These are phyloP conservation scores for Helicostylum pulchrum DNA, from an alignment of 192 early-diverging fungal genomes.

Conservation along the genomic window DNA sequence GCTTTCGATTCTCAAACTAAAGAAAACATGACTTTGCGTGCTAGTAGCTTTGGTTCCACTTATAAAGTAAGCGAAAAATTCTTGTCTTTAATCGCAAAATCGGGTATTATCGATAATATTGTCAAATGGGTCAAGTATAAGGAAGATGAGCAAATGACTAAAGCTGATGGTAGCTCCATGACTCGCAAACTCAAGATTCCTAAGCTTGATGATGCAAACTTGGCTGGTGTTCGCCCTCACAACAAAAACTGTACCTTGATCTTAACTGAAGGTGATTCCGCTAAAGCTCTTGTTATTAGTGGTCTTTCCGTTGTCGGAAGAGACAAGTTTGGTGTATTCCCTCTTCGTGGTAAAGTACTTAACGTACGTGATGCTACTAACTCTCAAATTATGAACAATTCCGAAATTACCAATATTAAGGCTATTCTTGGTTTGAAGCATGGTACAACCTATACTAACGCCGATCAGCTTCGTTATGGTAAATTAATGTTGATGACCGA, in stretches of 20 bases:
- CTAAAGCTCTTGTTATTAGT: constrained; percentile 83
- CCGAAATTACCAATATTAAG: constrained; percentile 87
- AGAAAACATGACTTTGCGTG: constrained; percentile 84
- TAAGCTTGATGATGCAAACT: constrained; percentile 94
- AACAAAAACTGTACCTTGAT: constrained; percentile 87
- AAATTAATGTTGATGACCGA: constrained; percentile 98
- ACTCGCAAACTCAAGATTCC: constrained; percentile 63
- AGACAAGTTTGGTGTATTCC: constrained; percentile 92
- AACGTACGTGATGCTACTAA: constrained; percentile 89
- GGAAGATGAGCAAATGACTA: constrained; percentile 73
- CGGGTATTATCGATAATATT: constrained; percentile 82
- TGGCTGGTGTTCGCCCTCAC: constrained; percentile 69
- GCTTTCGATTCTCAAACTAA: constrained; percentile 98
- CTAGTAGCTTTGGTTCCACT: constrained; percentile 76
- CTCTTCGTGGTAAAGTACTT: constrained; percentile 93
- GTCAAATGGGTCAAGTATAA: constrained; percentile 62
- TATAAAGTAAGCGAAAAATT: constrained; percentile 76
- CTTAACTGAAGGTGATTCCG: constrained; percentile 96
- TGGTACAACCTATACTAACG: constrained; percentile 69
- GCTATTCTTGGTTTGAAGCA: constrained; percentile 93
- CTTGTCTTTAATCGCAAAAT: constrained; percentile 75
- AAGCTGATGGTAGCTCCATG: constrained; percentile 67
- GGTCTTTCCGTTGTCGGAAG: constrained; percentile 87
- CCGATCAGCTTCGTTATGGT: constrained; percentile 84
- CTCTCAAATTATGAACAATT: constrained; percentile 69